Conservation (phyloP, 495 filamentous ascomycete species). For the Talaromyces nanjingensis region DNA sequence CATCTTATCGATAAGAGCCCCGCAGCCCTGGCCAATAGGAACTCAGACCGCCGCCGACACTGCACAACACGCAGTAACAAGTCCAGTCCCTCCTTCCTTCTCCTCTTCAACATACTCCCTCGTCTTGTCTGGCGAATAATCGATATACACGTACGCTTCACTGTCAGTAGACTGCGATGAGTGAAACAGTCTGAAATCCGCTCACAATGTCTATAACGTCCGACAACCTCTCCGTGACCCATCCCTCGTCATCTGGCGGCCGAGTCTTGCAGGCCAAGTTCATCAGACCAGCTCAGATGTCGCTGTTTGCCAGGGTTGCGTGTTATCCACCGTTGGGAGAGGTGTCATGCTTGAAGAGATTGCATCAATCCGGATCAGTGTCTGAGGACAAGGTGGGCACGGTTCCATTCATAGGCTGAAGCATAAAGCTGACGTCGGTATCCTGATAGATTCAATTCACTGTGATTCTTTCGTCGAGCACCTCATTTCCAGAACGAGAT, state of each 20-base stretch:
- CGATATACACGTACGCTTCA: not conserved
- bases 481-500: constrained; percentile 41
- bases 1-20: not conserved
- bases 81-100: not conserved
- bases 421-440: not conserved
- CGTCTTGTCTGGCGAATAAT: not conserved
- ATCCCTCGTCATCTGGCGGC: not conserved
- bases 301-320: constrained; percentile 44
- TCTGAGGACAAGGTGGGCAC: constrained; percentile 24
- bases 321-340: constrained; percentile 65
- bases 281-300: constrained; percentile 37
- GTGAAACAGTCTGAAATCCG: not conserved
- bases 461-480: constrained; percentile 64
- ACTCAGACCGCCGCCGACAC: not conserved
- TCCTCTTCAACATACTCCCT: not conserved
- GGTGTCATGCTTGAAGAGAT: constrained; percentile 48
- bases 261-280: constrained; percentile 14
- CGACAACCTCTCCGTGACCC: not conserved
- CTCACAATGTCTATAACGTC: not conserved
- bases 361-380: constrained; percentile 17
- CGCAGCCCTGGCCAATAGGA: constrained; percentile 3
- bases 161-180: not conserved
- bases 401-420: not conserved
- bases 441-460: constrained; percentile 49
- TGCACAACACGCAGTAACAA: not conserved